Conservation (phyloP, 1,284 basidiomycete species). For the Rugosomyces carneus region DNA sequence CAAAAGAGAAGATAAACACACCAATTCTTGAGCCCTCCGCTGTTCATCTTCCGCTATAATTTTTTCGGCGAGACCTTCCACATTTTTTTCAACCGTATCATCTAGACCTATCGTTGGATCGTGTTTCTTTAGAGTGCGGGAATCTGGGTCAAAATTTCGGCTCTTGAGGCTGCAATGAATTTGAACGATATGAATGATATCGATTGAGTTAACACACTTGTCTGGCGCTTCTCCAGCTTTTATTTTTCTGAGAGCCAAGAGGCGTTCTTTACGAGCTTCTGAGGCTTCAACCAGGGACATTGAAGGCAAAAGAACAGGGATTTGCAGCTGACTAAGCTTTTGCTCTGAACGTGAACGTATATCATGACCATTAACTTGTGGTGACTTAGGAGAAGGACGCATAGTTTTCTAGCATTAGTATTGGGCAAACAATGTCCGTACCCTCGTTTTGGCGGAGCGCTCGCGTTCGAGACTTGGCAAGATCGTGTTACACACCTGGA, state of each 20-base stretch:
- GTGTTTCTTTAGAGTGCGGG: constrained; percentile 69
- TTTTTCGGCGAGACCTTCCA: constrained; percentile 77
- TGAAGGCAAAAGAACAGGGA: background rate
- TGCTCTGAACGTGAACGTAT: background rate
- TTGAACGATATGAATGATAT: background rate
- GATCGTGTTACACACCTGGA: constrained; percentile 7
- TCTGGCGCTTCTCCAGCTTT: constrained; percentile 57
- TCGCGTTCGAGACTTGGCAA: constrained; percentile 24
- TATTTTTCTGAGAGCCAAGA: constrained; percentile 74
- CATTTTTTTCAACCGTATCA: constrained; percentile 85
- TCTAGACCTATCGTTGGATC: constrained; percentile 49
- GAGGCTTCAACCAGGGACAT: constrained; percentile 84
- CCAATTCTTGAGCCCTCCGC: constrained; percentile 81
- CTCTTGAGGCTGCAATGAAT: constrained; percentile 42
- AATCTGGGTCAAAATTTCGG: constrained; percentile 84
- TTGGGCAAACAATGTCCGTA: constrained; percentile 5
- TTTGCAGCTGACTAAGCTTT: constrained; percentile 4
- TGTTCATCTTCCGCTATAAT: constrained; percentile 86
- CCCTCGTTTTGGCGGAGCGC: constrained; percentile 14
- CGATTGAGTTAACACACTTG: constrained; percentile 28
- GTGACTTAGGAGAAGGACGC: background rate
- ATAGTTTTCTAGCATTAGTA: background rate
- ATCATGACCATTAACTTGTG: background rate
- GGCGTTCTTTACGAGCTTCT: constrained; percentile 80
- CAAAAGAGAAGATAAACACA: constrained; percentile 22